Base-by-base conservation (phyloP, 2,329 filamentous ascomycete species). In the Apiospora marii region DNA sequence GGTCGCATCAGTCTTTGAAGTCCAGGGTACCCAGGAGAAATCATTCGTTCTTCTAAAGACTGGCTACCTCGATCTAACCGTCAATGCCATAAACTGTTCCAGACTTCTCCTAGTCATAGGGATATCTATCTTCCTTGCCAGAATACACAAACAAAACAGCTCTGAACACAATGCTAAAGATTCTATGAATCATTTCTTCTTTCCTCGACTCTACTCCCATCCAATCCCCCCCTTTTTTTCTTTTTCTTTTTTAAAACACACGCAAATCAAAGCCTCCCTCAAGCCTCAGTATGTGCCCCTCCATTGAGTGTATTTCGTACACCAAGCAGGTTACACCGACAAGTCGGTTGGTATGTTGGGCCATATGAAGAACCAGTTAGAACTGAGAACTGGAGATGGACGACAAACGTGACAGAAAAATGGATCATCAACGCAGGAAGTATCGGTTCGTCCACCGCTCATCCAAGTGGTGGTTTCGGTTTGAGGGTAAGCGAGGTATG, bases 381-480 rank as follows among this genome's bases (percentile, higher is more conserved):
- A 64, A 41, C 58, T 19, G 58, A n/a, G 58, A 41, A 34, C 19
- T 64, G 58, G 34, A 64, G 30, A 64, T 64, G 58, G 44, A 49
- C 44, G 44, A 49, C 44, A 27, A 49, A 49, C 24, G n/a, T 41
- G 44, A 69, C 34, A 49, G 67, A 37, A n/a, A 49, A 51, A 41
- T 27, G 37, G 14, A 41, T 41, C 58, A 64, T 64, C 58, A 34
- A 64, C 58, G 58, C 34, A 41, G 41, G 27, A 48, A 48, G 67
- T 68, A 68, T 71, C 37, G 69, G 46, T 68, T 71, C 34, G 61
- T 70, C 69, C 72, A 51, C 48, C 69, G 46, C 69, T 73, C 72
- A 73, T 73, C 72, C 72, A 73, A 73, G 61, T 73, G 48, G 43
- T 69, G 69, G 43, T 49, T 19, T 49, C 16, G 19, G 48, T 53